A percentile compares a stretch with the other conserved stretches of the same genome.
phyloP scores from a whole-genome alignment of 192 early-diverging fungal genomes.

The Backusella luteola region DNA sequence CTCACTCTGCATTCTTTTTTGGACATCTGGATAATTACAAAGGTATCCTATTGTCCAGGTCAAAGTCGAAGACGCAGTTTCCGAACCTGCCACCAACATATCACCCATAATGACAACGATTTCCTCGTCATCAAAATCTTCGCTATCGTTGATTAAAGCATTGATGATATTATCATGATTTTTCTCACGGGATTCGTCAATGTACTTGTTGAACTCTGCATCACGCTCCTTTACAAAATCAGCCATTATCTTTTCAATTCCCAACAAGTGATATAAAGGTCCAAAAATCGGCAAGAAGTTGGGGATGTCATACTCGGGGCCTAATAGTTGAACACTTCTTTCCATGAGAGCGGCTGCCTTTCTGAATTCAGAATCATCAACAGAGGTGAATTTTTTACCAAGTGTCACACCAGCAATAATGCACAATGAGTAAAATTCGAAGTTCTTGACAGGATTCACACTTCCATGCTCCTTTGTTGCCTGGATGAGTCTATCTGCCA shows the following conservation, averaged over 20 bases:
- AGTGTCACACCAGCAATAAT: neutral
- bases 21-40: neutral
- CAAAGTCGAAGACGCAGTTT: neutral
- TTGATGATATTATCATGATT: neutral
- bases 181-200: neutral
- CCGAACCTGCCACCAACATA: neutral
- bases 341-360: neutral
- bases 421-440: neutral
- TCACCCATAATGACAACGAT: neutral
- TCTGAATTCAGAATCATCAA: constrained; percentile 6
- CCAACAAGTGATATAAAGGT: neutral
- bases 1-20: neutral
- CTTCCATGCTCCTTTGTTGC: neutral
- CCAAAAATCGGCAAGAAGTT: constrained; percentile 7
- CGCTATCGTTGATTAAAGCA: neutral
- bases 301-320: neutral
- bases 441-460: neutral
- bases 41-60: neutral
- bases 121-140: neutral
- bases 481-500: neutral
- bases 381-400: neutral
- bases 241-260: neutral
- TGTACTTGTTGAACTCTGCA: neutral
- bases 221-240: neutral
- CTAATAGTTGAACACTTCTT: neutral